phyloP scores from a whole-genome alignment of 2,329 filamentous ascomycete genomes.

The Fusarium multiceps region DNA sequence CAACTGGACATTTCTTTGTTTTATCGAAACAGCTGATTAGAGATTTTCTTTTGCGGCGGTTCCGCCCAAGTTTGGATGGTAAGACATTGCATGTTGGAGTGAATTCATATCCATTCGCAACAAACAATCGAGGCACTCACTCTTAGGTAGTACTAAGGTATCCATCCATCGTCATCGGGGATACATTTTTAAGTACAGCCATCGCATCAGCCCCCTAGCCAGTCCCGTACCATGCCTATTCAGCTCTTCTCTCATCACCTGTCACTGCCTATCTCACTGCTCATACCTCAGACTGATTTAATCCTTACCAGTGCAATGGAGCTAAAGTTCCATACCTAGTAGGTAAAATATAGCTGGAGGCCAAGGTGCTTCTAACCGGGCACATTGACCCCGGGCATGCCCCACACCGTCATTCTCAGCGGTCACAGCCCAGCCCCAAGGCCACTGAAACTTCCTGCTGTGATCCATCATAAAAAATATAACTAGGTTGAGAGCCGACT shows the following conservation, averaged over 20 bases:
- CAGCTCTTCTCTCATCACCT: not conserved
- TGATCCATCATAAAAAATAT: conserved; percentile 27
- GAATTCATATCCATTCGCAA: not conserved
- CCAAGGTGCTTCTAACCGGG: not conserved
- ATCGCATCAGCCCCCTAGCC: not conserved
- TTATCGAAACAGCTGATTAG: not conserved
- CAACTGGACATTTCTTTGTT: not conserved
- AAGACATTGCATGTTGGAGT: not conserved
- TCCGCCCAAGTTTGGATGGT: not conserved
- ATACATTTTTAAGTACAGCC: not conserved
- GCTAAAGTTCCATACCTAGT: not conserved
- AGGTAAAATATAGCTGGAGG: not conserved
- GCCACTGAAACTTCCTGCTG: conserved; percentile 17
- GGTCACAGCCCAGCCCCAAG: conserved; percentile 41
- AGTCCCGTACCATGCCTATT: not conserved
- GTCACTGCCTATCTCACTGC: not conserved
- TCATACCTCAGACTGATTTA: not conserved
- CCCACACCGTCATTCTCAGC: conserved; percentile 38
- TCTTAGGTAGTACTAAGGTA: not conserved
- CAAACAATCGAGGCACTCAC: not conserved
- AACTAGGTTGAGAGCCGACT: conserved; percentile 15
- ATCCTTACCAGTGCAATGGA: not conserved
- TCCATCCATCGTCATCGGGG: not conserved
- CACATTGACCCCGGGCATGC: conserved; percentile 4
- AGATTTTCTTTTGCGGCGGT: not conserved